Evolutionary conservation across 345 rosid genomes (phyloP).

Genomic region (Dimocarpus longan): DNA sequence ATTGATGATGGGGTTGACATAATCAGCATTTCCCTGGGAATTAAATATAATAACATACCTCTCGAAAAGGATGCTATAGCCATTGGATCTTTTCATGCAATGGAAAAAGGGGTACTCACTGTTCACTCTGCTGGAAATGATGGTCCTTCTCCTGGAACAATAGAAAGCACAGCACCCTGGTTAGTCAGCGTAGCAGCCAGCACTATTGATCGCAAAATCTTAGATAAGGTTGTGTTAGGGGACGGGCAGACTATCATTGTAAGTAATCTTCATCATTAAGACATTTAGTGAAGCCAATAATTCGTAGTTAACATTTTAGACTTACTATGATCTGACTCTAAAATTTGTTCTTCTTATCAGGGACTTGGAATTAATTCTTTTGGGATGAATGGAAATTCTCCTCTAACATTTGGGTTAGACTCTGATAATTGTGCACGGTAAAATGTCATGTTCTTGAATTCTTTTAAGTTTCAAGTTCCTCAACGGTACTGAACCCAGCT

Average conservation of each 20-base stretch:
- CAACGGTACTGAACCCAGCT: not conserved
- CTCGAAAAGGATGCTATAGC: constrained; percentile 22
- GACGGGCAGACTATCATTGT: constrained; percentile 34
- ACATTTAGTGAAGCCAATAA: not conserved
- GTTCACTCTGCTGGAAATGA: constrained; percentile 11
- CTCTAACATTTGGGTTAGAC: constrained; percentile 24
- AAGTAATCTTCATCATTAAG: constrained; percentile 1
- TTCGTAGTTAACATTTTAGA: no score
- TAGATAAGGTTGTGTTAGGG: constrained; percentile 37
- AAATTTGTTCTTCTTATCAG: constrained; percentile 14
- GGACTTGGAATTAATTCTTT: constrained; percentile 33
- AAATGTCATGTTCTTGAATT: no score
- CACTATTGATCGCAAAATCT: constrained; percentile 30
- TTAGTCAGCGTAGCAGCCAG: constrained; percentile 35
- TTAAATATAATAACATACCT: not conserved
- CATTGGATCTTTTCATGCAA: constrained; percentile 29
- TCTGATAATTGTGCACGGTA: not conserved
- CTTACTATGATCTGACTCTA: not conserved
- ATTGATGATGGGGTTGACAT: constrained; percentile 52
- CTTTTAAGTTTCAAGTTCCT: not conserved
- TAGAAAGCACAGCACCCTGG: constrained; percentile 30
- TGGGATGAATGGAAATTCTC: constrained; percentile 26
- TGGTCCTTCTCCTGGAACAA: constrained; percentile 16
- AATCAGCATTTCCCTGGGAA: constrained; percentile 32
- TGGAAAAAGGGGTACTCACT: constrained; percentile 39